Percentiles rank a stretch among this genome's conserved stretches.
These are phyloP conservation scores for Capillidium rhysosporum DNA, from an alignment of 371 early-diverging fungal genomes.

Conservation along the genomic window DNA sequence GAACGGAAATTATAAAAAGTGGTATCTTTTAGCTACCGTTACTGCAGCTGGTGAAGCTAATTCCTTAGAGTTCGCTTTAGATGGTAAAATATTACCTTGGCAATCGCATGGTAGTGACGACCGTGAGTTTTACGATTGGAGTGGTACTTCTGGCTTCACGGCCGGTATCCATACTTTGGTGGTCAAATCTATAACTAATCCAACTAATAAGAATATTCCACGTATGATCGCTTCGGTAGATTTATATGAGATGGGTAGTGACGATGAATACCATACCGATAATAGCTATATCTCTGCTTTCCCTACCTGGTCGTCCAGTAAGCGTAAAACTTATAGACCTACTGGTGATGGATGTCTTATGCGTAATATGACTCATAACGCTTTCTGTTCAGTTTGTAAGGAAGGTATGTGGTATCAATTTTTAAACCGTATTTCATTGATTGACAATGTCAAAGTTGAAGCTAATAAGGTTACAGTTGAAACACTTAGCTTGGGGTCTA, in stretches of 20 bases:
- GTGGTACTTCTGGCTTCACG: conserved; percentile 14
- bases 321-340: conserved; percentile 20
- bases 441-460: background rate
- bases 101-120: conserved; percentile 21
- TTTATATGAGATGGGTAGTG: conserved; percentile 25
- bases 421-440: conserved; percentile 8
- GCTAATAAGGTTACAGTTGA: background rate
- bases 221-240: conserved; percentile 30
- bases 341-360: conserved; percentile 31
- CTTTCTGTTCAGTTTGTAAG: conserved; percentile 27
- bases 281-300: conserved; percentile 20
- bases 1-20: conserved; percentile 20
- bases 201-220: conserved; percentile 14
- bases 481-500: background rate
- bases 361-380: conserved; percentile 28
- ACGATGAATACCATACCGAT: conserved; percentile 18
- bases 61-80: conserved; percentile 15
- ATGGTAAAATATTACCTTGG: conserved; percentile 23
- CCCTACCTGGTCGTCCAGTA: conserved; percentile 18
- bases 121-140: conserved; percentile 23
- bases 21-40: conserved; percentile 24
- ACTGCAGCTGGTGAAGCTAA: conserved; percentile 23
- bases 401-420: conserved; percentile 31
- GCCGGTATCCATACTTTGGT: background rate
- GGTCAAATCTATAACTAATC: background rate